phyloP scores from a whole-genome alignment of 129 eudicot species.

The Calendula officinalis region DNA sequence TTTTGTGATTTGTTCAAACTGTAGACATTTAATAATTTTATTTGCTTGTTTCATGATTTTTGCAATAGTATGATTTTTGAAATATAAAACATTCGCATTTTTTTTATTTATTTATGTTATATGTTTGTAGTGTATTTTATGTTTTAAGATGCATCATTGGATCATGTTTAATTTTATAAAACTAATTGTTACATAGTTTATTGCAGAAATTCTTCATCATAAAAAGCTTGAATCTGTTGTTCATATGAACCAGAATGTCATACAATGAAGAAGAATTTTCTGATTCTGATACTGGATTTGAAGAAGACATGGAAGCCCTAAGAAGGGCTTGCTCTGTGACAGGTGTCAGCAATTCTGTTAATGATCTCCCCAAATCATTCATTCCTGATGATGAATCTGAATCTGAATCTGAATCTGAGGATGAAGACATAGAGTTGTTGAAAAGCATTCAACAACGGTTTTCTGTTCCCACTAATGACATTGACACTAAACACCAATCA shows the following conservation, averaged over 20 bases:
- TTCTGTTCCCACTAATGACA: constrained; percentile 13
- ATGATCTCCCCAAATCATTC: constrained; percentile 18
- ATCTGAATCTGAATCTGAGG: constrained; percentile 20
- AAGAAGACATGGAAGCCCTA: constrained; percentile 67
- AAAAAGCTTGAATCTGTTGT: background rate
- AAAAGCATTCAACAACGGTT: constrained; percentile 48
- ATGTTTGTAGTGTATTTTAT: no score
- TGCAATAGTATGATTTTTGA: no score
- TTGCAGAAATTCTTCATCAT: no score
- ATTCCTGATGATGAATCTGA: constrained; percentile 29
- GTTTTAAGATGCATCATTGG: no score
- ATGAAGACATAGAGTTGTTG: constrained; percentile 50
- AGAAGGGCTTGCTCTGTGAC: constrained; percentile 46
- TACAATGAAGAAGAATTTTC: constrained; percentile 35
- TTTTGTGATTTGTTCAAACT: no score
- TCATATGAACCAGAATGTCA: constrained; percentile 8
- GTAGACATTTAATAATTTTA: no score
- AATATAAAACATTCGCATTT: no score
- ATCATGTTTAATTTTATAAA: no score
- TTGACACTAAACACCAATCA: constrained; percentile 38
- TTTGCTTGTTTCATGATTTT: no score
- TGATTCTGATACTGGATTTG: constrained; percentile 46
- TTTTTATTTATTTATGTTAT: no score
- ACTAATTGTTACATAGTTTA: no score
- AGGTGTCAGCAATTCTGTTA: constrained; percentile 29